phyloP scores from a whole-genome alignment of 306 rosid species.

The Begonia fuchsioides region DNA sequence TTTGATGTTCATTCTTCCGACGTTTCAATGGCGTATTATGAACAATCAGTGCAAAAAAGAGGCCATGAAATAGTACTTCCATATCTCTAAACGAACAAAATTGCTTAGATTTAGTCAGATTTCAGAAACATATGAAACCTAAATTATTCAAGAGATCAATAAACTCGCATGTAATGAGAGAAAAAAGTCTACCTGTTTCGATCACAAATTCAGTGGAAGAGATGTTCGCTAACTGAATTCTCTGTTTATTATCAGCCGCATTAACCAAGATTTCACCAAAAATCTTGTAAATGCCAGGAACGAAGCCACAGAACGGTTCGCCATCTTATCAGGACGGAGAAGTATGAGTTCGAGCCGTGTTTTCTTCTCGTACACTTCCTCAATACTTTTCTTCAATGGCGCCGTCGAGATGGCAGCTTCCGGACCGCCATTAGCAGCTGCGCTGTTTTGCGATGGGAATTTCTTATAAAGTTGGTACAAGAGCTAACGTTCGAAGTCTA shows the following conservation, averaged over 20 bases:
- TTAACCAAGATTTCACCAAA: conserved; percentile 90
- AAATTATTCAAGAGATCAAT: too few species aligned
- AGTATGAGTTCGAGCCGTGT: conserved; percentile 90
- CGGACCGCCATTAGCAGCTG: conserved; percentile 34
- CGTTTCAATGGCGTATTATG: too few species aligned
- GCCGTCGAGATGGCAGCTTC: background rate
- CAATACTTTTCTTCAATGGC: conserved; percentile 38
- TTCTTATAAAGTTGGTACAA: conserved; percentile 15
- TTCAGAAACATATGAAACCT: too few species aligned
- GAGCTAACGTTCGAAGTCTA: too few species aligned
- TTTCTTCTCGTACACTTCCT: conserved; percentile 84
- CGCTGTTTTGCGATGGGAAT: conserved; percentile 58
- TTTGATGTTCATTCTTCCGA: too few species aligned
- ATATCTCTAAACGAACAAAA: too few species aligned
- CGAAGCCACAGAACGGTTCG: conserved; percentile 50
- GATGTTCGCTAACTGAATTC: conserved; percentile 83
- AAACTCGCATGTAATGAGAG: background rate
- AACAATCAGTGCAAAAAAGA: too few species aligned
- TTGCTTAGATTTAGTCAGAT: too few species aligned
- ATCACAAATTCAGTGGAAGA: conserved; percentile 76
- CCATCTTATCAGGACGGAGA: conserved; percentile 79
- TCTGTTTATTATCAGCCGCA: conserved; percentile 91
- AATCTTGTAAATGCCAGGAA: conserved; percentile 88
- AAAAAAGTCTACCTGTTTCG: conserved; percentile 56
- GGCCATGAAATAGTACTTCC: too few species aligned